Evolutionary conservation across 352 stramenopile species (phyloP).

Genomic region (Pilasporangium apinafurcum): DNA sequence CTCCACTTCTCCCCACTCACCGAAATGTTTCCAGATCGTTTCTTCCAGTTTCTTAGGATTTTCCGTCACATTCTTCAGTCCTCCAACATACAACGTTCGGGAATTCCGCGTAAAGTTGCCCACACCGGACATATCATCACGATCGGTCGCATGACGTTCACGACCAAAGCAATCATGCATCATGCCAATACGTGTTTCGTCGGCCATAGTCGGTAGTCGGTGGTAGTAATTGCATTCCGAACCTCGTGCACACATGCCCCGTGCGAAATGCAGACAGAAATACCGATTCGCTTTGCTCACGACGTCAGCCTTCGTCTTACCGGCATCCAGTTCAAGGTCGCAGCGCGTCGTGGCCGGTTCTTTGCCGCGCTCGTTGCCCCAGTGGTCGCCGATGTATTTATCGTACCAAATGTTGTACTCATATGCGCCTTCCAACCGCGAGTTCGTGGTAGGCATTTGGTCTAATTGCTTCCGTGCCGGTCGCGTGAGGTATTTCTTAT

Average conservation of each 20-base stretch:
- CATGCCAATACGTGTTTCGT: conserved; percentile 74
- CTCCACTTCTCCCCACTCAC: conserved; percentile 92
- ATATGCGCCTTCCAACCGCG: conserved; percentile 86
- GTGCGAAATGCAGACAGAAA: conserved; percentile 92
- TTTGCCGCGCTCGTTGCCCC: conserved; percentile 73
- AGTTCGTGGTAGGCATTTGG: conserved; percentile 79
- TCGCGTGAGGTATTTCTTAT: conserved; percentile 75
- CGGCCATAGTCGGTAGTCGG: conserved; percentile 66
- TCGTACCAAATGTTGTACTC: conserved; percentile 97
- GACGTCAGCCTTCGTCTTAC: conserved; percentile 88
- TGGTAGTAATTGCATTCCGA: conserved; percentile 92
- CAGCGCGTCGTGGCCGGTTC: conserved; percentile 87
- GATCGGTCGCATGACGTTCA: conserved; percentile 86
- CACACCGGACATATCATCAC: conserved; percentile 91
- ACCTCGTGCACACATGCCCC: conserved; percentile 86
- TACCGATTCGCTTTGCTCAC: conserved; percentile 80
- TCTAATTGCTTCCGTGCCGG: conserved; percentile 90
- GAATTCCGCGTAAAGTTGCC: conserved; percentile 90
- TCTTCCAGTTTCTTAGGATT: conserved; percentile 51
- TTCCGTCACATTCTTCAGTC: conserved; percentile 54
- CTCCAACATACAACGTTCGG: conserved; percentile 89
- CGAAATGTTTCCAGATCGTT: conserved; percentile 82
- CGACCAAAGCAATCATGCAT: conserved; percentile 92
- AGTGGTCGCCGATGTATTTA: conserved; percentile 90
- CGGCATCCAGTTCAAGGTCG: conserved; percentile 76